Percentiles rank a stretch among this genome's conserved stretches.
Conservation (phyloP, 1,284 basidiomycete species). For the Garcileccinum viscosum region DNA sequence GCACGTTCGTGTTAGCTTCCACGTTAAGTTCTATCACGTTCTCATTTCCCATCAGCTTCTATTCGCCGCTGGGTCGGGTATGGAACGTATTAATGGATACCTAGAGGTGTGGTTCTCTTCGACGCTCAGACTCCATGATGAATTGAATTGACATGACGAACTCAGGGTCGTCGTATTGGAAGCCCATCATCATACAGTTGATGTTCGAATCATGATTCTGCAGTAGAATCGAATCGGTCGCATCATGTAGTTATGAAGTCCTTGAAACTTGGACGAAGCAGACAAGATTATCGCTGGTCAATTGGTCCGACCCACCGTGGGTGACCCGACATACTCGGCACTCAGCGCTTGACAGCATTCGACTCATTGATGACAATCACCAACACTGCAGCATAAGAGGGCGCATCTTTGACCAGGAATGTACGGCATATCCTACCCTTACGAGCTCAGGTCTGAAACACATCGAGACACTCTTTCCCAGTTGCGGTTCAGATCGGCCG, state of each 20-base stretch:
- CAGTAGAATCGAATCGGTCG: too few species aligned
- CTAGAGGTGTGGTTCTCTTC: neutral
- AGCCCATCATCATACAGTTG: neutral
- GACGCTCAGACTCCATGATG: neutral
- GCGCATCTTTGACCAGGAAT: neutral
- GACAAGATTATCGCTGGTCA: too few species aligned
- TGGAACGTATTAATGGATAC: neutral
- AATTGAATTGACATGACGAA: neutral
- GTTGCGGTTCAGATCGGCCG: neutral
- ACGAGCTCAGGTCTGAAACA: neutral
- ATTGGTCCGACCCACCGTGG: too few species aligned
- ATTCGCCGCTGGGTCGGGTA: neutral
- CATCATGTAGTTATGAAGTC: too few species aligned
- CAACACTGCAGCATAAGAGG: neutral
- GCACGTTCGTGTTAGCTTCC: neutral
- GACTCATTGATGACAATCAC: neutral
- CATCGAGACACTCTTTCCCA: neutral
- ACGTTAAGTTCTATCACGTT: neutral
- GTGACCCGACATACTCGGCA: too few species aligned
- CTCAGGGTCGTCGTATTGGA: neutral
- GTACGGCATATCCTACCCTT: neutral
- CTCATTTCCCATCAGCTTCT: neutral
- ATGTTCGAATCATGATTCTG: too few species aligned
- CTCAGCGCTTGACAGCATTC: neutral
- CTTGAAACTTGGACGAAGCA: too few species aligned